These are phyloP conservation scores for Diaporthe sp. DNA, from an alignment of 2,329 filamentous ascomycete genomes.

Conservation along the genomic window DNA sequence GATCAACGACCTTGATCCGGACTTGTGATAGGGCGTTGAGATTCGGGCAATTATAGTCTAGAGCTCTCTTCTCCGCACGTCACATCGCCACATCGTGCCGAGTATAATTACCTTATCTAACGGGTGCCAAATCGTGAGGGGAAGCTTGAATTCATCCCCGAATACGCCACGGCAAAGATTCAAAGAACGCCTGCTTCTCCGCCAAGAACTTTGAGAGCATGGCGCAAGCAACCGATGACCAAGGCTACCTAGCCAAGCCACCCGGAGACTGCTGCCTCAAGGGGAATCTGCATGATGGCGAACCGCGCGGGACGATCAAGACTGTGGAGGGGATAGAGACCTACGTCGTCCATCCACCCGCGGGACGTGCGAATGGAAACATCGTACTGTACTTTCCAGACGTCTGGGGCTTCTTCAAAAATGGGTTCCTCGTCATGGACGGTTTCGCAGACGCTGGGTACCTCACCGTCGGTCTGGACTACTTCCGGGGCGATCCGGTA, in stretches of 20 bases:
- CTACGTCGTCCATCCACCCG: conserved; percentile 49
- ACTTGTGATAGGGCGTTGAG: neutral
- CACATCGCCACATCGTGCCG: too few species aligned
- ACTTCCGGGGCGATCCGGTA: conserved; percentile 59
- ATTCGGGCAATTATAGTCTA: neutral
- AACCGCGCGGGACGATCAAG: conserved; percentile 49
- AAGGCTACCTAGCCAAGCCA: conserved; percentile 47
- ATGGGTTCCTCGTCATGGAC: conserved; percentile 58
- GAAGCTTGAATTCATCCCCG: neutral
- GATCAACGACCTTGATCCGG: neutral
- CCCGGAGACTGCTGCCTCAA: conserved; percentile 54
- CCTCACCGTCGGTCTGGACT: conserved; percentile 56
- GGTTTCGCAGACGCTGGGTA: conserved; percentile 59
- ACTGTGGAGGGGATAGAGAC: conserved; percentile 52
- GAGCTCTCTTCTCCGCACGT: neutral
- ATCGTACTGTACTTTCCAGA: conserved; percentile 60
- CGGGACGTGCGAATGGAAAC: conserved; percentile 51
- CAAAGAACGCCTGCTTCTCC: neutral
- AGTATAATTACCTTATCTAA: neutral
- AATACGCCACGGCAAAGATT: rapidly evolving
- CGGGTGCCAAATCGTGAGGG: neutral
- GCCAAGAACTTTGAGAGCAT: neutral
- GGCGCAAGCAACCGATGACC: neutral
- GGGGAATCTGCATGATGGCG: conserved; percentile 54
- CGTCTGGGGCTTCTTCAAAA: conserved; percentile 57